Conservation (phyloP, 371 early-diverging fungal genomes). For the Syncephalastrum monosporum region DNA sequence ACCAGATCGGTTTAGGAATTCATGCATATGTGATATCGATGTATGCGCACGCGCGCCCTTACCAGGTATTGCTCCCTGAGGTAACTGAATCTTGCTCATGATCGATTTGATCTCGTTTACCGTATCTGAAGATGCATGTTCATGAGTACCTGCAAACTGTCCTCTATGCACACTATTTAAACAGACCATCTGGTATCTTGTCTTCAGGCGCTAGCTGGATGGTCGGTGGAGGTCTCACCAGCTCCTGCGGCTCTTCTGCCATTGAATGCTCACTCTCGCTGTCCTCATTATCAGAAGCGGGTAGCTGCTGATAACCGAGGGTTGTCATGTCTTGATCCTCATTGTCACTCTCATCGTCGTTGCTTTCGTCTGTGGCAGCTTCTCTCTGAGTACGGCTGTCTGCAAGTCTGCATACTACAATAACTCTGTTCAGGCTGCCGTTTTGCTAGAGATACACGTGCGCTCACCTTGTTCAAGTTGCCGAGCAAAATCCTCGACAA, state of each 20-base stretch:
- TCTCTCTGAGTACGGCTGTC: too few relatives aligned
- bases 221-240: constrained; percentile 8
- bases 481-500: constrained; percentile 38
- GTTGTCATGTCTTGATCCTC: too few relatives aligned
- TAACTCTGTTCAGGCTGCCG: too few relatives aligned
- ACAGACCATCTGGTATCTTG: constrained; percentile 15
- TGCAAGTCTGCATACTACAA: too few relatives aligned
- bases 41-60: constrained; percentile 3
- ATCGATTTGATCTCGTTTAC: constrained; percentile 36
- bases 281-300: too few relatives aligned
- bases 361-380: too few relatives aligned
- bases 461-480: constrained; percentile 30
- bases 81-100: constrained; percentile 34
- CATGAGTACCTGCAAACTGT: not conserved
- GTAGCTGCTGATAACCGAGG: too few relatives aligned
- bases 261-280: too few relatives aligned
- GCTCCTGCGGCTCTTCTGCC: too few relatives aligned
- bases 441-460: too few relatives aligned
- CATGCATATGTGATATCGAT: not conserved
- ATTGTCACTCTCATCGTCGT: too few relatives aligned
- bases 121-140: constrained; percentile 21
- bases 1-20: constrained; percentile 6
- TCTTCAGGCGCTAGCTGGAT: constrained; percentile 18
- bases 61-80: constrained; percentile 37
- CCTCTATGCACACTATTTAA: not conserved